A percentile compares a stretch with the other conserved stretches of the same genome.
Evolutionary conservation across 305 asterid genomes (phyloP).

Genomic region (Fraxinus greggii): DNA sequence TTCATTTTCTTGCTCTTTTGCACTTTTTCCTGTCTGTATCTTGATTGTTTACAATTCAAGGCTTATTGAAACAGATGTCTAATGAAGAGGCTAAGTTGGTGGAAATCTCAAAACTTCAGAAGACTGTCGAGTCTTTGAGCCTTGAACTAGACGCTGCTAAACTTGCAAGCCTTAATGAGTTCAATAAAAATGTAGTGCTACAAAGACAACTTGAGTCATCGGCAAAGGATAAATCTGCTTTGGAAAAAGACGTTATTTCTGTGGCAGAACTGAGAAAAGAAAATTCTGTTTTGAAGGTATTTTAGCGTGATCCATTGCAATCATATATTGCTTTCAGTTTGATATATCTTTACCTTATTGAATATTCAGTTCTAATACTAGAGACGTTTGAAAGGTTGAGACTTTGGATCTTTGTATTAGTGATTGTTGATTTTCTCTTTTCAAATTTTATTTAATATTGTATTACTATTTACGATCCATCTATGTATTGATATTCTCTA

Average conservation of each 20-base stretch:
- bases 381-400: background rate
- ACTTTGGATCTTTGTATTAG: conserved; percentile 8
- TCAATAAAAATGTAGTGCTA: conserved; percentile 70
- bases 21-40: background rate
- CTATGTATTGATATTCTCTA: background rate
- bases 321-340: conserved; percentile 19
- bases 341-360: background rate
- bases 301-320: conserved; percentile 5
- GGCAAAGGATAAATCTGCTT: conserved; percentile 68
- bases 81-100: conserved; percentile 74
- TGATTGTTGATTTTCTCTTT: background rate
- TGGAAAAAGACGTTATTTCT: conserved; percentile 61
- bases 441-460: background rate
- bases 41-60: background rate
- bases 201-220: conserved; percentile 72
- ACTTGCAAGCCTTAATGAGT: conserved; percentile 85
- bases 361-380: conserved; percentile 11
- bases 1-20: background rate
- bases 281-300: conserved; percentile 77
- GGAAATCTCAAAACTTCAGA: conserved; percentile 85
- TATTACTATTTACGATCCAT: background rate
- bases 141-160: conserved; percentile 90
- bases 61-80: conserved; percentile 55
- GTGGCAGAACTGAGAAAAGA: conserved; percentile 67
- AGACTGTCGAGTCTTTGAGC: conserved; percentile 73